phyloP scores from a whole-genome alignment of 176 grass and related monocot species.

The Hordeum marinum region DNA sequence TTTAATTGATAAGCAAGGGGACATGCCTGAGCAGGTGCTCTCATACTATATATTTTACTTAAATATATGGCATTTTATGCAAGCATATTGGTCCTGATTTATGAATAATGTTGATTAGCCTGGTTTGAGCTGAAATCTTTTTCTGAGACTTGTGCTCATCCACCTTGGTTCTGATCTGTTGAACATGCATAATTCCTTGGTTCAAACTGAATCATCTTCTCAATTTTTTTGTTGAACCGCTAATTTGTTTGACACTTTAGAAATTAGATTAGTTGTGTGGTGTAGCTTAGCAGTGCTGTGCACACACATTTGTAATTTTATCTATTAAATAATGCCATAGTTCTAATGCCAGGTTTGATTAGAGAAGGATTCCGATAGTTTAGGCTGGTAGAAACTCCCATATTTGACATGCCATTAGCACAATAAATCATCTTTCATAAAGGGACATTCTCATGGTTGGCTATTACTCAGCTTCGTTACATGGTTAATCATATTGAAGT shows the following conservation, averaged over 20 bases:
- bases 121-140: neutral
- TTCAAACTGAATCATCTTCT: neutral
- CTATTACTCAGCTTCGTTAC: neutral
- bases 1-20: slow-evolving; percentile 29
- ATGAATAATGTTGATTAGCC: neutral
- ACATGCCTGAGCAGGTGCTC: slow-evolving; percentile 29
- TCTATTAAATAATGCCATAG: neutral
- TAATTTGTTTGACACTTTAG: neutral
- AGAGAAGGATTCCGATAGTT: neutral
- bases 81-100: neutral
- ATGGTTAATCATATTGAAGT: neutral
- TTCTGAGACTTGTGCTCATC: neutral
- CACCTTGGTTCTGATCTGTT: neutral
- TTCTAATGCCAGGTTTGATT: neutral
- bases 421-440: neutral
- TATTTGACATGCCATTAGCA: slow-evolving; percentile 2
- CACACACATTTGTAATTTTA: neutral
- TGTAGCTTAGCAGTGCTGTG: neutral
- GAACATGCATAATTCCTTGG: neutral
- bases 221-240: neutral
- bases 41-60: neutral
- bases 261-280: neutral
- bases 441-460: neutral
- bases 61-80: neutral
- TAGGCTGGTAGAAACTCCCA: neutral